Base-by-base conservation (phyloP, 2,329 filamentous ascomycete species). In the Fusarium begoniae region DNA sequence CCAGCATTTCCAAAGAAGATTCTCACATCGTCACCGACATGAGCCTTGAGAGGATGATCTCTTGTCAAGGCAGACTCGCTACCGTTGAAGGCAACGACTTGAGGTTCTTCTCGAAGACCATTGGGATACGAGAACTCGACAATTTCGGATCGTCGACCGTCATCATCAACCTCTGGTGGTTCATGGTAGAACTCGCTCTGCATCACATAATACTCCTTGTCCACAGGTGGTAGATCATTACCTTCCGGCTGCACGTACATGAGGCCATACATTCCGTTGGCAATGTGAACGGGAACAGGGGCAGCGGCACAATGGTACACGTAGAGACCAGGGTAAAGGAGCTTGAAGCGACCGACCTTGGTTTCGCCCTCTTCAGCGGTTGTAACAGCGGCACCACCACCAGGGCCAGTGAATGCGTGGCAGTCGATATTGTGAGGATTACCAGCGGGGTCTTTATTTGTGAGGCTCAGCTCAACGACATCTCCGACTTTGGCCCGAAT, bases 131-230 rank as follows among this genome's bases (percentile, higher is more conserved):
- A 72, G 28, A 70, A 66, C 6, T 72, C 66, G 47, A 72, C 69
- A 35, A 66, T 48, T 2, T 72, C 69, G 3, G 66, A 70, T 12
- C 61, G 56, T 13, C 61, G 61, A 12, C 69, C 69, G 6, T 72
- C 41, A 17, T 72, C 69, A 14, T 70, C 69, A 5, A 61, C 43
- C 35, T 70, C 69, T 37, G 69, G 69, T 5, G 69, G 69, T 5
- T 72, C 69, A 17, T 70, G 69, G 32, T 72, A 72, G 20, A 70
- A 72, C n/a, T 72, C 69, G 43, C 69, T 72, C 35, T 72, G 69
- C 66, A 70, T 72, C 22, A 72, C 66, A 44, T 70, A 70, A 24
- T 70, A 70, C 35, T 72, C 66, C 22, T 62, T 72, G 9, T 72
- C 69, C 56, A 72, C 66, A 0, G 66, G 45, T 9, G 66, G 60